Percentiles rank a stretch among this genome's conserved stretches.
phyloP scores from a whole-genome alignment of 2,329 filamentous ascomycete species.

The Penicillium griseofulvum region DNA sequence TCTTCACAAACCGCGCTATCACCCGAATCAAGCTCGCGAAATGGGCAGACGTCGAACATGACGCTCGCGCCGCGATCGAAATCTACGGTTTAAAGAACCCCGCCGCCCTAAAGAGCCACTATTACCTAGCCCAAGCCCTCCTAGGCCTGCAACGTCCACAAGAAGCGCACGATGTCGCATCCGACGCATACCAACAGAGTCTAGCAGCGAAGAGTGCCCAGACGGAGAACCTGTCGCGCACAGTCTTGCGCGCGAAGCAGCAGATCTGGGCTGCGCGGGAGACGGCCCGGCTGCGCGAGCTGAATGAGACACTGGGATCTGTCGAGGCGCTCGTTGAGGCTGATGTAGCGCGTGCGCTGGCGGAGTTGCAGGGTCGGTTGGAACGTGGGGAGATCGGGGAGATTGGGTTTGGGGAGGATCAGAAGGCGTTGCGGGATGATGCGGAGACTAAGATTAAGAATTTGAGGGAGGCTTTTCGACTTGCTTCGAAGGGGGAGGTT shows the following conservation, averaged over 20 bases:
- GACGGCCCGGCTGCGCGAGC: conserved; percentile 44
- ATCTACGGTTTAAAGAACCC: conserved; percentile 53
- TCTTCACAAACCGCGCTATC: conserved; percentile 90
- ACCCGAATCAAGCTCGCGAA: conserved; percentile 70
- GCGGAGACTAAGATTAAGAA: conserved; percentile 48
- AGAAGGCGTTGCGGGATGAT: conserved; percentile 57
- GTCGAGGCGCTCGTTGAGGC: conserved; percentile 43
- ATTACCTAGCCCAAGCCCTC: conserved; percentile 79
- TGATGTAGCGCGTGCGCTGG: conserved; percentile 39
- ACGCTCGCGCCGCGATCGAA: conserved; percentile 72
- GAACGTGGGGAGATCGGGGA: conserved; percentile 48
- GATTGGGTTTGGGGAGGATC: conserved; percentile 67
- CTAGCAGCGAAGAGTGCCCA: conserved; percentile 62
- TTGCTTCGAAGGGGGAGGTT: conserved; percentile 42
- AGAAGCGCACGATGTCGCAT: conserved; percentile 68
- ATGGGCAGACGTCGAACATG: conserved; percentile 72
- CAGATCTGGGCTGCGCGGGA: conserved; percentile 79
- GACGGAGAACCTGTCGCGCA: conserved; percentile 66
- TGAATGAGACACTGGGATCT: conserved; percentile 42
- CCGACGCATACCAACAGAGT: conserved; percentile 71
- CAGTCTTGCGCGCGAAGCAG: conserved; percentile 79
- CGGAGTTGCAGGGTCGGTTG: conserved; percentile 35
- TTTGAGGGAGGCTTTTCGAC: conserved; percentile 44
- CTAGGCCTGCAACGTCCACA: conserved; percentile 69
- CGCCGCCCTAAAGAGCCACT: conserved; percentile 75